A percentile compares a stretch with the other conserved stretches of the same genome.
These are phyloP conservation scores for Paracorniculantispora psalliotae DNA, from an alignment of 2,329 filamentous ascomycete genomes.

Conservation along the genomic window DNA sequence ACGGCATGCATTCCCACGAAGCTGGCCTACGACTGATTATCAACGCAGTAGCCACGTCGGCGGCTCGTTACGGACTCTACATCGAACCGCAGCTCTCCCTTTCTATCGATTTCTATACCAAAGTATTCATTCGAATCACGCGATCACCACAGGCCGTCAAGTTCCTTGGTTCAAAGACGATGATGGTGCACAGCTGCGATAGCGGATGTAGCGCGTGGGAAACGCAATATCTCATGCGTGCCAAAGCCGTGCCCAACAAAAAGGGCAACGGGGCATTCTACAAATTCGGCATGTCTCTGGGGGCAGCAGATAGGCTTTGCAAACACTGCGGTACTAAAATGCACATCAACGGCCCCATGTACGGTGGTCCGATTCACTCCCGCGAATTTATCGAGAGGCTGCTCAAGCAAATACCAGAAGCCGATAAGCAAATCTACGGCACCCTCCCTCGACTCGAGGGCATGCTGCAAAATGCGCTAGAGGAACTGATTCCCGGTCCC, in stretches of 20 bases:
- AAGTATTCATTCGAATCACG: slow-evolving; percentile 79
- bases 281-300: slow-evolving; percentile 72
- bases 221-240: slow-evolving; percentile 71
- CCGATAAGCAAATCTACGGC: slow-evolving; percentile 66
- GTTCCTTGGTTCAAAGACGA: slow-evolving; percentile 82
- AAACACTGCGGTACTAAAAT: slow-evolving; percentile 81
- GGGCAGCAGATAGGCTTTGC: slow-evolving; percentile 63
- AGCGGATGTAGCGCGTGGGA: slow-evolving; percentile 87
- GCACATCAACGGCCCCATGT: slow-evolving; percentile 92
- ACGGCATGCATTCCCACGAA: slow-evolving; percentile 83
- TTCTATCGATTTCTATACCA: slow-evolving; percentile 92
- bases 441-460: slow-evolving; percentile 80
- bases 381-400: slow-evolving; percentile 75
- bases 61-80: slow-evolving; percentile 77
- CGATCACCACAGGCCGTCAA: slow-evolving; percentile 84
- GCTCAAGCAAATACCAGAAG: slow-evolving; percentile 63
- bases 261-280: slow-evolving; percentile 65
- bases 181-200: slow-evolving; percentile 90
- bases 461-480: slow-evolving; percentile 83
- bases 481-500: slow-evolving; percentile 54
- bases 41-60: slow-evolving; percentile 72
- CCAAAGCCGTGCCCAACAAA: slow-evolving; percentile 62
- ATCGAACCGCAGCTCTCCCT: slow-evolving; percentile 90
- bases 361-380: slow-evolving; percentile 83
- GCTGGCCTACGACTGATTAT: slow-evolving; percentile 82